Conservation (phyloP, 2,329 filamentous ascomycete genomes). For the Davidsoniella neocaledoniae region DNA sequence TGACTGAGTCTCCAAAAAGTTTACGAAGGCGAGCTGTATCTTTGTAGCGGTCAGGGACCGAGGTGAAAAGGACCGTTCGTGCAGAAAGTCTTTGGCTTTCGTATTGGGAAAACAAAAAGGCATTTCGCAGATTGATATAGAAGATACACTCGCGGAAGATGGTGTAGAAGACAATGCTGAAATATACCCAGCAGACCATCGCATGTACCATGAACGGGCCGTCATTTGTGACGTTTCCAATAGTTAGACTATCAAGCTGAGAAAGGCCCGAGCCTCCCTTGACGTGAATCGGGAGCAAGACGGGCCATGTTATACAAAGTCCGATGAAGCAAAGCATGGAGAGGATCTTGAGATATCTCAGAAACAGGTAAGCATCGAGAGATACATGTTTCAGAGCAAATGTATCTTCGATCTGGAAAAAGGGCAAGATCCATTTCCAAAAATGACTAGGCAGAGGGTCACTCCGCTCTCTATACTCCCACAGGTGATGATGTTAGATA, state of each 20-base stretch:
- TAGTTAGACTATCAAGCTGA: constrained; percentile 41
- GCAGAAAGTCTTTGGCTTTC: constrained; percentile 77
- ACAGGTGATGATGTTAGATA: constrained; percentile 10
- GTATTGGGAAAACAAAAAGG: constrained; percentile 71
- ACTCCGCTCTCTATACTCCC: constrained; percentile 32
- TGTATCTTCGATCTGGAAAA: constrained; percentile 51
- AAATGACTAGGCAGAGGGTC: constrained; percentile 37
- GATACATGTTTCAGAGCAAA: constrained; percentile 76
- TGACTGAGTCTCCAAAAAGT: constrained; percentile 64
- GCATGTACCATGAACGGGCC: constrained; percentile 64
- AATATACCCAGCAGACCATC: constrained; percentile 68
- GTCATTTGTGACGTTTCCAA: constrained; percentile 35
- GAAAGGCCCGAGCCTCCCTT: constrained; percentile 51
- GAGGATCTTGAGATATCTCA: constrained; percentile 67
- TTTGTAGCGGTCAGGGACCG: constrained; percentile 62
- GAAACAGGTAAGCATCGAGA: constrained; percentile 74
- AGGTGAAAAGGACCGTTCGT: constrained; percentile 81
- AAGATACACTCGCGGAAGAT: constrained; percentile 81
- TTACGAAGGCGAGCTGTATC: constrained; percentile 54
- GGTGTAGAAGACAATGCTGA: constrained; percentile 76
- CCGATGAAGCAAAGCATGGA: constrained; percentile 68
- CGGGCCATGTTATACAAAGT: constrained; percentile 65
- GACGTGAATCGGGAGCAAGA: constrained; percentile 69
- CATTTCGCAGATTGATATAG: constrained; percentile 87
- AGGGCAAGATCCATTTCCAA: constrained; percentile 44